phyloP scores from a whole-genome alignment of 192 early-diverging fungal species.

The Spizellomyces sp. region DNA sequence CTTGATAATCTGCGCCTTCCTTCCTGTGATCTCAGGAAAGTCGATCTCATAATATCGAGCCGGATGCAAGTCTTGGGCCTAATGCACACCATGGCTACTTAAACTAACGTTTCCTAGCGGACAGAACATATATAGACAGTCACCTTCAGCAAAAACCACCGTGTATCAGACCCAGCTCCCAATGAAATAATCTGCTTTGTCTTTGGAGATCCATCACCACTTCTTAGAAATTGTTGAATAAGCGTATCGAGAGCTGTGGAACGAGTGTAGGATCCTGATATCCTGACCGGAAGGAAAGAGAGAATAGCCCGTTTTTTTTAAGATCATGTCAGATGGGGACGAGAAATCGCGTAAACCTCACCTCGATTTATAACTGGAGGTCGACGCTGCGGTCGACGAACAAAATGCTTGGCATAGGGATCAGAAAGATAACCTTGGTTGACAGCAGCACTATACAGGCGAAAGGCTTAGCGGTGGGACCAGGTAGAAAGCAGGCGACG shows the following conservation, averaged over 20 bases:
- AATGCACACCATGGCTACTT: constrained; percentile 2
- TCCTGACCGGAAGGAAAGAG: background rate
- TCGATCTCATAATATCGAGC: constrained; percentile 88
- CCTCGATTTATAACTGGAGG: constrained; percentile 95
- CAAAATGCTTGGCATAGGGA: constrained; percentile 63
- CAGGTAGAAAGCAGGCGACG: background rate
- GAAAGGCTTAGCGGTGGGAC: background rate
- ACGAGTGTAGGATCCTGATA: constrained; percentile 76
- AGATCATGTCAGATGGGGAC: background rate
- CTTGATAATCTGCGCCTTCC: constrained; percentile 73
- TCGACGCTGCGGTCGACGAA: constrained; percentile 65
- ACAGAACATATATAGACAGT: constrained; percentile 14
- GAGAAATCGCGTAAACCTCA: constrained; percentile 17
- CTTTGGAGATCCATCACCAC: constrained; percentile 6
- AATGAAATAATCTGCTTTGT: constrained; percentile 82
- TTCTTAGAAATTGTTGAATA: constrained; percentile 63
- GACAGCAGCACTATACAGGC: constrained; percentile 69
- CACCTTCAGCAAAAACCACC: constrained; percentile 81
- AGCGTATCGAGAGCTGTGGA: constrained; percentile 67
- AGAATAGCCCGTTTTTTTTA: background rate
- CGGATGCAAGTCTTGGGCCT: constrained; percentile 35
- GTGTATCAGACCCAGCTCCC: constrained; percentile 92
- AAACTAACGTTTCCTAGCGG: background rate
- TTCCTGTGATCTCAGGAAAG: constrained; percentile 81
- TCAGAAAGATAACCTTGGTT: constrained; percentile 81